Base-by-base conservation (phyloP, 2,329 filamentous ascomycete genomes). In the Colletotrichum neosansevieriae region DNA sequence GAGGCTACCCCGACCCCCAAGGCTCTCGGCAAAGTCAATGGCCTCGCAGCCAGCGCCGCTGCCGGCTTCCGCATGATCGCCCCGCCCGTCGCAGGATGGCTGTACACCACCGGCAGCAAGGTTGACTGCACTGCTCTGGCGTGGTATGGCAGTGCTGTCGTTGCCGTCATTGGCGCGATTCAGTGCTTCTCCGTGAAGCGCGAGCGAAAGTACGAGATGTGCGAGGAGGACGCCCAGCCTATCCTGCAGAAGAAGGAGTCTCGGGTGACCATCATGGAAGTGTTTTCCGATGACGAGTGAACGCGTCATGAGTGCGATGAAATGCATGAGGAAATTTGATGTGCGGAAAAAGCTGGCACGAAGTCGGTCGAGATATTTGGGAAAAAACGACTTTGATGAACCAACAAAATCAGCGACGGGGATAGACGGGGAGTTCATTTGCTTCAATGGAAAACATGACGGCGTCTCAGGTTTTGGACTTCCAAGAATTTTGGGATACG, bases 31-130 rank as follows among this genome's bases (percentile, higher is more conserved):
- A 89, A 85, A 72, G 86, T 92, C 72, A 92, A 92, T 69, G 89
- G 89, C 4, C 77, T 91, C 49, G 88, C 89, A 21, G 89, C 89
- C 58, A 90, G 88, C 65, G 89, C 88, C 2, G 88, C 88, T 29
- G 89, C 89, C 6, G 88, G 87, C 6, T 92, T 88, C 73, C 84
- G 91, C 63, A 93, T 92, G 78, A 79, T 91, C 11, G 89, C 90
- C 0, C 90, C 90, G 6, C 89, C 89, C 0, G 76, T 91, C 15
- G 86, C 88, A 2, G 89, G 89, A 3, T 89, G 86, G 70, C 78
- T 91, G 3, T 92, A 91, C 76, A 84, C 86, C 0, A 75, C 87
- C n/a, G 88, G 89, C 21, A 85, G 84, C 72, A 84, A 81, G 71
- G 81, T 87, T 51, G 83, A 88, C 73, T 90, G 86, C 75, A 88